Base-by-base conservation (phyloP, 106 monocot genomes). In the Chionographis japonica region DNA sequence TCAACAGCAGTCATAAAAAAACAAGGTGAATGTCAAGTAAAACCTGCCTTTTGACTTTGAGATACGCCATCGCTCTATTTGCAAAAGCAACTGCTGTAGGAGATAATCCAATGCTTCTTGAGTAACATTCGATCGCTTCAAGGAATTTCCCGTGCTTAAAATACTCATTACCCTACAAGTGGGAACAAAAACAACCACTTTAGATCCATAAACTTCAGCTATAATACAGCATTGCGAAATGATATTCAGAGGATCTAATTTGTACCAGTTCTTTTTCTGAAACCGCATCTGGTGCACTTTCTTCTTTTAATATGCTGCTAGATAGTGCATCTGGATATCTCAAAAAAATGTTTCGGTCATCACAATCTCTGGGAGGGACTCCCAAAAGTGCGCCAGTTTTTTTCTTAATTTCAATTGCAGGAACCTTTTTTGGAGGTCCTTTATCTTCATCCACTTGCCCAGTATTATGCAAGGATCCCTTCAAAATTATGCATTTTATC, bases 31-130 rank as follows among this genome's bases (percentile, higher is more conserved):
- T 20, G 54, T 46, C 40, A 72, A 17, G 62, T 50, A 58, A 12
- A 70, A 52, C 79, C 74, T 77, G 63, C 98, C 85, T 98, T 65
- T 76, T 98, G 16, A 90, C 42, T 77, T 93, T 98, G 36, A 93
- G 84, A 85, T 87, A 98, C n/a, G 98, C 83, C 93, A 98, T 98
- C 43, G 98, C 98, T 85, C 98, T 82, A 69, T 98, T 98, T 38
- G 98, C 98, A 88, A 85, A 93, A 58, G 98, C 93, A 64, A 98
- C 90, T 42, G 90, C 65, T 42, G 86, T 85, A 18, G 98, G 98
- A 67, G 80, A 79, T 12, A 98, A 75, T 20, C 71, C 98, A 58
- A 98, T 93, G 71, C 98, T 98, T 77, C 90, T 85, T 39, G 93
- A 93, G 66, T 98, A 98, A 72, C 93, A 98, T 9, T 90, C 90